Evolutionary conservation across 176 grass and related monocot genomes (phyloP).

Genomic region (Oryza longistaminata): DNA sequence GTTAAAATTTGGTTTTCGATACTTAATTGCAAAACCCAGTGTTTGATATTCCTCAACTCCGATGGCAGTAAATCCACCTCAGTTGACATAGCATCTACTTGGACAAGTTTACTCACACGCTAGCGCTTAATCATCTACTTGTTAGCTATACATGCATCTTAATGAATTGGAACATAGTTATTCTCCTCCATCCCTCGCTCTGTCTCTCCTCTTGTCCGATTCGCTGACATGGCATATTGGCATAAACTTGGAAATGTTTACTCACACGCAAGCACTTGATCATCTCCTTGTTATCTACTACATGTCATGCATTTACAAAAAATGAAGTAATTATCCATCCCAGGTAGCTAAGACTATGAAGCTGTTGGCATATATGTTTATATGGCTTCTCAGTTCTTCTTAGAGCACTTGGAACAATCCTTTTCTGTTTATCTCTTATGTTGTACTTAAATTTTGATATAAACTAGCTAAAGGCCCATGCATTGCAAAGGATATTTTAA

Average conservation of each 20-base stretch:
- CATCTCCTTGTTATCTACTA: neutral
- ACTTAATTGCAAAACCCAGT: neutral
- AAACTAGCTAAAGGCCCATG: no score
- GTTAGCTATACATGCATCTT: neutral
- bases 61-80: neutral
- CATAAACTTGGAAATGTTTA: neutral
- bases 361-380: neutral
- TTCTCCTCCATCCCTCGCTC: neutral
- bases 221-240: neutral
- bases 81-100: neutral
- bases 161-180: neutral
- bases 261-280: neutral
- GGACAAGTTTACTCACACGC: neutral
- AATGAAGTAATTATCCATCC: neutral
- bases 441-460: no score
- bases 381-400: neutral
- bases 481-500: no score
- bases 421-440: neutral
- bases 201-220: neutral
- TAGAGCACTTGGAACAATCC: neutral
- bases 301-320: neutral
- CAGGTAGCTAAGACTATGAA: neutral
- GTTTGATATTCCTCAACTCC: neutral
- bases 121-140: neutral
- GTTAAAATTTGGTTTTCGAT: neutral